These are phyloP conservation scores for Gaeumannomyces sp. DNA, from an alignment of 2,329 filamentous ascomycete genomes.

Conservation along the genomic window DNA sequence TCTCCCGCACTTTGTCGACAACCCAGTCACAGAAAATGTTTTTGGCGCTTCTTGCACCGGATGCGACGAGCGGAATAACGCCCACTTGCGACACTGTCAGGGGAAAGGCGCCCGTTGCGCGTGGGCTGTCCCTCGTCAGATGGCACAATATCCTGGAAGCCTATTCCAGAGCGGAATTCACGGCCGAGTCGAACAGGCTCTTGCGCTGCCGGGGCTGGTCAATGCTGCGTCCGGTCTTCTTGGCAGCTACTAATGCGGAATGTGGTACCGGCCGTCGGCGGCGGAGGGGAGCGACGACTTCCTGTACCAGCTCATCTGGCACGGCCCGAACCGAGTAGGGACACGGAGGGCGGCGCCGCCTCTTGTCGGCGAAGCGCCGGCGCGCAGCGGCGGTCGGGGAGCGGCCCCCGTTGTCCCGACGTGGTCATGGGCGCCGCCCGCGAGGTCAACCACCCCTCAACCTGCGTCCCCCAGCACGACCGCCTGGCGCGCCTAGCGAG, in stretches of 20 bases:
- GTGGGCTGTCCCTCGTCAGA: neutral
- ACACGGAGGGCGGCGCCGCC: neutral
- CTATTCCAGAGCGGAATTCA: neutral
- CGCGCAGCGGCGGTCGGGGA: neutral
- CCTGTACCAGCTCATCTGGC: neutral
- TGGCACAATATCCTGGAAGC: neutral
- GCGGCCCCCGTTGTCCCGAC: neutral
- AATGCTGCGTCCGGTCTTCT: neutral
- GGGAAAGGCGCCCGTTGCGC: too few species aligned
- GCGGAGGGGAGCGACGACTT: neutral
- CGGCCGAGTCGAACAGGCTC: neutral
- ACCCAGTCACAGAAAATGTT: too few species aligned
- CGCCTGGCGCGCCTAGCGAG: neutral
- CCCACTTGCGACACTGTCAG: too few species aligned
- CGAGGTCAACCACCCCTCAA: neutral
- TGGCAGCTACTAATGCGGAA: slow-evolving; percentile 2
- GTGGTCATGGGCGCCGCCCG: neutral
- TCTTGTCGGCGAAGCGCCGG: neutral
- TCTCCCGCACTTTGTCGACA: neutral
- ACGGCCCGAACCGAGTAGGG: neutral
- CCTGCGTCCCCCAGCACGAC: neutral
- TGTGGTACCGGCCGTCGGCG: neutral
- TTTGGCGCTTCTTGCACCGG: too few species aligned
- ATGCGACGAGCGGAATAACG: too few species aligned
- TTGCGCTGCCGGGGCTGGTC: slow-evolving; percentile 1